Evolutionary conservation across 2,329 filamentous ascomycete genomes (phyloP).

Genomic region (Talaromyces sp.): DNA sequence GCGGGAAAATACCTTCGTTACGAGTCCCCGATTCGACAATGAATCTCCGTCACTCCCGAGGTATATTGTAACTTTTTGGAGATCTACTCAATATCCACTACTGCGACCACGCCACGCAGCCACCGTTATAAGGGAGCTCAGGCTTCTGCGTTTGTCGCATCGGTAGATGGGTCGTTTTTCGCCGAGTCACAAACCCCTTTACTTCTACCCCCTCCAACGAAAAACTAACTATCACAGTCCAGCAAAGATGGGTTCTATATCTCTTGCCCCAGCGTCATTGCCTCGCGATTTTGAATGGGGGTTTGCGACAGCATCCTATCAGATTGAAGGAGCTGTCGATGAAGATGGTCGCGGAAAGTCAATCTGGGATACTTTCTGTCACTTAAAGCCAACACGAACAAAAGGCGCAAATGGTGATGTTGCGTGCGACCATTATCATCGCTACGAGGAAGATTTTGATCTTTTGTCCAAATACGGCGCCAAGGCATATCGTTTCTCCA

Average conservation of each 20-base stretch:
- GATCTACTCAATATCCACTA: neutral
- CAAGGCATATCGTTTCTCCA: conserved; percentile 38
- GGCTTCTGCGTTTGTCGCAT: neutral
- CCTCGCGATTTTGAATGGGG: conserved; percentile 40
- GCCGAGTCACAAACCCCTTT: neutral
- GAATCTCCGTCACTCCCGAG: neutral
- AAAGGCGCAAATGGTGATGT: conserved; percentile 45
- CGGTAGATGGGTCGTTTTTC: neutral
- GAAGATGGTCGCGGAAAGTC: conserved; percentile 36
- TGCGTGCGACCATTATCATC: conserved; percentile 46
- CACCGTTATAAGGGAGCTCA: neutral
- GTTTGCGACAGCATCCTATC: conserved; percentile 38
- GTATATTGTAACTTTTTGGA: neutral
- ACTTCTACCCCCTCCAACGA: neutral
- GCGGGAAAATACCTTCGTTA: neutral
- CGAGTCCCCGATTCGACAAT: neutral
- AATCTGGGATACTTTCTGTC: conserved; percentile 38
- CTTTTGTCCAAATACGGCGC: conserved; percentile 29
- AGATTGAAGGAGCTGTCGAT: conserved; percentile 40
- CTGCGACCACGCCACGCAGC: neutral
- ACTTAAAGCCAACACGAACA: conserved; percentile 30
- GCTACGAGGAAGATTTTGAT: conserved; percentile 42
- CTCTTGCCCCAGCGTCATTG: conserved; percentile 17
- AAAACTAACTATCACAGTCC: neutral
- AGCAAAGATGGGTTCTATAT: neutral